Conservation (phyloP, 164 flowering plant species). For the Magnolia sinica region DNA sequence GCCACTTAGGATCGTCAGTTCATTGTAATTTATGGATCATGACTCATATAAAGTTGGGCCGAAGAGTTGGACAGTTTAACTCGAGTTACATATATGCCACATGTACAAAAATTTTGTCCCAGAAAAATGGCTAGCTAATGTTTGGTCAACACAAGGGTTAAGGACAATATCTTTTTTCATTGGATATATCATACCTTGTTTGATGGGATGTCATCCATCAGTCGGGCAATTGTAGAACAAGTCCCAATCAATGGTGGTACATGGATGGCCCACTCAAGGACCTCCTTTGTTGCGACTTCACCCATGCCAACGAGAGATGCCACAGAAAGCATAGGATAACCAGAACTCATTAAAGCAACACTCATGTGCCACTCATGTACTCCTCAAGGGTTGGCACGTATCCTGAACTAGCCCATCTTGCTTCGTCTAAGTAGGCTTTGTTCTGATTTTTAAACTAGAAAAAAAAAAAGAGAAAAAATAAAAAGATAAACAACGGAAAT, state of each 20-base stretch:
- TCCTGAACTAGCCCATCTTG: background rate
- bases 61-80: too few relatives aligned
- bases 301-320: conserved; percentile 1
- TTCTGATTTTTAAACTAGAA: background rate
- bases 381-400: background rate
- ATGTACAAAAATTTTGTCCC: too few relatives aligned
- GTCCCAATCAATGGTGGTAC: background rate
- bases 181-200: background rate
- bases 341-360: background rate
- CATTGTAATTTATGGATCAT: too few relatives aligned
- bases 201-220: conserved; percentile 5
- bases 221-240: background rate
- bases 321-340: background rate
- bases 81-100: too few relatives aligned
- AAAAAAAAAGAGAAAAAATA: background rate
- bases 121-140: too few relatives aligned
- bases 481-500: background rate
- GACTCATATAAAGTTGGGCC: too few relatives aligned
- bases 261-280: background rate
- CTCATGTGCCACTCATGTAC: background rate
- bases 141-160: too few relatives aligned
- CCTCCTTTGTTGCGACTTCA: background rate
- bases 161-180: too few relatives aligned
- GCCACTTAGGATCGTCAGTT: too few relatives aligned
- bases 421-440: background rate